Percentiles rank a stretch among this genome's conserved stretches.
These are phyloP conservation scores for Cymbopogon citratus DNA, from an alignment of 176 grass and related monocot species.

Conservation along the genomic window DNA sequence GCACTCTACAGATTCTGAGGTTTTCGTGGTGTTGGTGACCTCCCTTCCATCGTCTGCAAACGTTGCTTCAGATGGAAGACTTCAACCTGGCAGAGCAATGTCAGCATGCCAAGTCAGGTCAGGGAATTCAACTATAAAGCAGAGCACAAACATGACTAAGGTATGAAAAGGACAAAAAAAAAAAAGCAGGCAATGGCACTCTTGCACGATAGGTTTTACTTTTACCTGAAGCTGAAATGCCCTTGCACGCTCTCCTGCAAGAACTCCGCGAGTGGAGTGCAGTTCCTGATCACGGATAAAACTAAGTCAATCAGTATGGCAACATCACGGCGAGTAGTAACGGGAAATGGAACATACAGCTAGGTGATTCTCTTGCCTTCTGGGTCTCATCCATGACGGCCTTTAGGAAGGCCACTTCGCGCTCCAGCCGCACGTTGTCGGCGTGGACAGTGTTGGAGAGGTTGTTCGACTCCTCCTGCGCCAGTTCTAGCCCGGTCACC, in stretches of 20 bases:
- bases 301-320: background rate
- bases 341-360: background rate
- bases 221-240: slow-evolving; percentile 86
- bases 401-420: slow-evolving; percentile 89
- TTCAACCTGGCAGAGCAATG: slow-evolving; percentile 59
- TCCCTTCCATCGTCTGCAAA: slow-evolving; percentile 65
- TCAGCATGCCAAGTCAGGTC: background rate
- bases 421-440: slow-evolving; percentile 88
- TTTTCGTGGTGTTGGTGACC: slow-evolving; percentile 73
- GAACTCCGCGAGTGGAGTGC: slow-evolving; percentile 67
- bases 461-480: slow-evolving; percentile 49
- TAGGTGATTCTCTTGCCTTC: slow-evolving; percentile 46
- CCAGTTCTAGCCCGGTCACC: slow-evolving; percentile 23
- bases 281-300: slow-evolving; percentile 47
- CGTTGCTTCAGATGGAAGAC: slow-evolving; percentile 85
- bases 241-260: slow-evolving; percentile 67
- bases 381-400: slow-evolving; percentile 82
- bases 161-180: too few species aligned
- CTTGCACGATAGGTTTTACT: background rate
- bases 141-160: background rate
- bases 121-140: background rate
- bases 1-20: slow-evolving; percentile 39
- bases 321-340: background rate
- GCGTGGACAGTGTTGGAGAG: slow-evolving; percentile 73
- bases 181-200: background rate